These are phyloP conservation scores for Castanea sativa DNA, from an alignment of 306 rosid species.

Conservation along the genomic window DNA sequence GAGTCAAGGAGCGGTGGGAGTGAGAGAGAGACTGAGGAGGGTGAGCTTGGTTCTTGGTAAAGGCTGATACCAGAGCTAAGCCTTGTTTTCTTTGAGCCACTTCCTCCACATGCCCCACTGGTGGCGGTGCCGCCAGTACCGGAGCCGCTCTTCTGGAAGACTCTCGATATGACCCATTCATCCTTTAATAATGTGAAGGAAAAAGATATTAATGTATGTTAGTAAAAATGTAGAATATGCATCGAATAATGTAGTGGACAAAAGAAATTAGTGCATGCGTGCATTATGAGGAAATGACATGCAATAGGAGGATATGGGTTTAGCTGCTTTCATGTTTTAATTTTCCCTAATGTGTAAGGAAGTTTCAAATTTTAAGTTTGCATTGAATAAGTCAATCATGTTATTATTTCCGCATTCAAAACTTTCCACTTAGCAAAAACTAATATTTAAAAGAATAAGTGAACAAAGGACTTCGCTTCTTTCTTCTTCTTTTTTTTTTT, in stretches of 20 bases:
- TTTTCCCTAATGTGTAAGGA: not conserved
- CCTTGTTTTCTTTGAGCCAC: conserved; percentile 51
- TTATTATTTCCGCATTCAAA: too few relatives aligned
- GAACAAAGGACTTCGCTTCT: too few relatives aligned
- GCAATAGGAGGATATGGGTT: not conserved
- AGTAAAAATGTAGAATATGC: not conserved
- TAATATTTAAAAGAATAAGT: too few relatives aligned
- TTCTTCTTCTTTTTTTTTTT: too few relatives aligned
- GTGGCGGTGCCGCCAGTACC: conserved; percentile 25
- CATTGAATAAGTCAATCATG: not conserved
- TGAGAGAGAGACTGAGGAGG: conserved; percentile 70
- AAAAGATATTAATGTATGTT: too few relatives aligned
- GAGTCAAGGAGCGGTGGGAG: conserved; percentile 89
- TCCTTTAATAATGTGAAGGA: conserved; percentile 38
- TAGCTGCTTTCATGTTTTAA: not conserved
- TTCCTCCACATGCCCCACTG: conserved; percentile 2
- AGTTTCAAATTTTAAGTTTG: not conserved
- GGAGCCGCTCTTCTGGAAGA: conserved; percentile 63
- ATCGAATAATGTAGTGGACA: not conserved
- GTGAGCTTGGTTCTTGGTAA: conserved; percentile 71
- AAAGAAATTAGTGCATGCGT: not conserved
- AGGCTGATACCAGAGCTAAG: conserved; percentile 27
- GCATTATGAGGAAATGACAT: not conserved
- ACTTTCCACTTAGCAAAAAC: too few relatives aligned
- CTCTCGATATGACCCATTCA: conserved; percentile 97